phyloP scores from a whole-genome alignment of 1,139 yeast species.

The Taphrina wiesneri region DNA sequence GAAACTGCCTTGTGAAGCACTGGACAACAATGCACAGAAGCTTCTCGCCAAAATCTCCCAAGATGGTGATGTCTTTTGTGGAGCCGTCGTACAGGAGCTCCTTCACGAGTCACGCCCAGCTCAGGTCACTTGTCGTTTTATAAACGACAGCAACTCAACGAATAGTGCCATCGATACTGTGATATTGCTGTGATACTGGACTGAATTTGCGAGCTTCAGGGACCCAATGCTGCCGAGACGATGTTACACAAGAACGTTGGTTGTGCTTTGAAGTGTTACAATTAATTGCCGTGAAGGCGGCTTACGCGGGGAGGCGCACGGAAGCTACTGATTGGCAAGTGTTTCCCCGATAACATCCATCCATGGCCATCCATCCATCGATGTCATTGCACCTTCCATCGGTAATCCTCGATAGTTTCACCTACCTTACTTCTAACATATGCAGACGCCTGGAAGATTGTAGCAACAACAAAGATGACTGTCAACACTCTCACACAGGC shows the following conservation, averaged over 20 bases:
- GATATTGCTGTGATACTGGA: no score
- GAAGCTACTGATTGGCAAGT: neutral
- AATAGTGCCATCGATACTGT: neutral
- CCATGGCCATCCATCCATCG: neutral
- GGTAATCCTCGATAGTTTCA: neutral
- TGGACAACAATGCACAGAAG: no score
- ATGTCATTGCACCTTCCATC: neutral
- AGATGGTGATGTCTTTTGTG: slow-evolving; percentile 7
- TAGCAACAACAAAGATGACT: neutral
- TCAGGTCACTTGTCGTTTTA: no score
- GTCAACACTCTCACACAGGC: slow-evolving; percentile 16
- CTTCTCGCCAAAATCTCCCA: neutral
- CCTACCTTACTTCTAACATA: neutral
- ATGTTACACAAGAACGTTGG: neutral
- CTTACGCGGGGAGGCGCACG: neutral
- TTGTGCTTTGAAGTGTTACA: neutral
- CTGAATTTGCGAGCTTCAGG: no score
- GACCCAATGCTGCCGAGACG: no score
- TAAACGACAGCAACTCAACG: no score
- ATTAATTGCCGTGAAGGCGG: neutral
- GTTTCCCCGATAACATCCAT: neutral
- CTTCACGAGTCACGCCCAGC: no score
- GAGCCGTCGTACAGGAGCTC: neutral
- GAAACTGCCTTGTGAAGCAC: no score
- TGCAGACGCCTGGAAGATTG: neutral